A percentile compares a stretch with the other conserved stretches of the same genome.
Evolutionary conservation across 306 rosid genomes (phyloP).

Genomic region (Fragaria iinumae): DNA sequence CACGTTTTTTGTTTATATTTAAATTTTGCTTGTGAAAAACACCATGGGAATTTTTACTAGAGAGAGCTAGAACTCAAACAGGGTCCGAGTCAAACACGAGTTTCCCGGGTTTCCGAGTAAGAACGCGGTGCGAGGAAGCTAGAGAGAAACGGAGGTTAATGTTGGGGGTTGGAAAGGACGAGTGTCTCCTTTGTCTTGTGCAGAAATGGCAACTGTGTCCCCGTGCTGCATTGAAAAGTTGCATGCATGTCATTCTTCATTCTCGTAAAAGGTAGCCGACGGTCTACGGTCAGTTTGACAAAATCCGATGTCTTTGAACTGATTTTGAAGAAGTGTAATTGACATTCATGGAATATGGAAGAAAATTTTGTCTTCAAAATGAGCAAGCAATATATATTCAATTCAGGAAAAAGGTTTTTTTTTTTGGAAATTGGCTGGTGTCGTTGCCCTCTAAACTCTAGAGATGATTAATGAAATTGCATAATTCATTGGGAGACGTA

Average conservation of each 20-base stretch:
- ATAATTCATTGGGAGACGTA: no score
- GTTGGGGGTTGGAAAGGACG: background rate
- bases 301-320: background rate
- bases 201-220: constrained; percentile 17
- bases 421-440: no score
- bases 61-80: background rate
- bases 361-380: background rate
- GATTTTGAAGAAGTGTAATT: background rate
- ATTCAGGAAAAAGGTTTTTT: background rate
- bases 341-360: background rate
- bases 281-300: background rate
- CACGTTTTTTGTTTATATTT: constrained; percentile 37
- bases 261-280: background rate
- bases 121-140: constrained; percentile 42
- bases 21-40: constrained; percentile 32
- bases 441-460: no score
- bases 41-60: background rate
- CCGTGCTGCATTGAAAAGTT: background rate
- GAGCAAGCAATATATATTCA: background rate
- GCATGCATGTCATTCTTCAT: background rate
- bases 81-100: constrained; percentile 37
- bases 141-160: background rate
- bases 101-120: constrained; percentile 20
- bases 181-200: constrained; percentile 2
- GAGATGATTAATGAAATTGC: no score